Conservation (phyloP, 2,329 filamentous ascomycete genomes). For the Verticillium alfalfae region DNA sequence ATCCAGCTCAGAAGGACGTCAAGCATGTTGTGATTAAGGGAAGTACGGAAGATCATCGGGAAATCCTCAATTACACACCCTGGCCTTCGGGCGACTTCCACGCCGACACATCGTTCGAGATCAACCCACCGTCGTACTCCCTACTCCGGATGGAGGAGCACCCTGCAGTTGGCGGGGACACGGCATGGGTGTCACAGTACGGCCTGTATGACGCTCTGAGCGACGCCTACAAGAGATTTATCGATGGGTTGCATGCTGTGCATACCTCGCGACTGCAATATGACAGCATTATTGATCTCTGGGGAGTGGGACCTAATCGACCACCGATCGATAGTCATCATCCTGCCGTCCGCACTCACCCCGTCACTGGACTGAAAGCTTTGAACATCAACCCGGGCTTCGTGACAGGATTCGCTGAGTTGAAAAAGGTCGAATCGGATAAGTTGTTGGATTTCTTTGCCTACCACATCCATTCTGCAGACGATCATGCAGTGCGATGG, state of each 20-base stretch:
- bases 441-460: constrained; percentile 38
- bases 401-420: constrained; percentile 40
- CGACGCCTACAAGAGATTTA: constrained; percentile 31
- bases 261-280: constrained; percentile 40
- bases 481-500: constrained; percentile 44
- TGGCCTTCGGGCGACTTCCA: constrained; percentile 41
- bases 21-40: constrained; percentile 37
- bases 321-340: constrained; percentile 41
- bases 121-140: constrained; percentile 45
- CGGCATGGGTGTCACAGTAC: constrained; percentile 40
- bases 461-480: constrained; percentile 40
- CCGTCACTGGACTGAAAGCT: constrained; percentile 39
- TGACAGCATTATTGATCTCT: constrained; percentile 39
- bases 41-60: constrained; percentile 37
- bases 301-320: constrained; percentile 31
- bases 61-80: constrained; percentile 37
- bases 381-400: constrained; percentile 41
- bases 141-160: constrained; percentile 46
- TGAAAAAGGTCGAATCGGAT: constrained; percentile 43
- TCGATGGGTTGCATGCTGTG: constrained; percentile 36
- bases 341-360: constrained; percentile 42
- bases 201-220: constrained; percentile 40
- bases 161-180: constrained; percentile 39
- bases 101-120: constrained; percentile 44
- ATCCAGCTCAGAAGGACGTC: constrained; percentile 37